Conservation (phyloP, 1,284 basidiomycete genomes). For the Leucoagaricus sp. region DNA sequence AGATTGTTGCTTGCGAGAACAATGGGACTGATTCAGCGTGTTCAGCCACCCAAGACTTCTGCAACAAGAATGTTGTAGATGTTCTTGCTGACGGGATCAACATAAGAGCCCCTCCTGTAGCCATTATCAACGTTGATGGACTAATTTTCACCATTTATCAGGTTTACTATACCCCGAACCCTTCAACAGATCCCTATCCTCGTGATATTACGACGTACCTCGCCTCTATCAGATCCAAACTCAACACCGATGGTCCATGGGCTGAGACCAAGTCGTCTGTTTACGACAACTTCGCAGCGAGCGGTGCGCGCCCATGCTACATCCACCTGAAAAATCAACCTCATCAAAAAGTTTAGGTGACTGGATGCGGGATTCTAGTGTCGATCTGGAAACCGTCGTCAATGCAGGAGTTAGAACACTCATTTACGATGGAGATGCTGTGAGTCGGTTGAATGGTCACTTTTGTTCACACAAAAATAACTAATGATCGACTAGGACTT, state of each 20-base stretch:
- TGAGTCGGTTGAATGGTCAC: slow-evolving; percentile 26
- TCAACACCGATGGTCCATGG: slow-evolving; percentile 56
- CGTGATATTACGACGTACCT: slow-evolving; percentile 49
- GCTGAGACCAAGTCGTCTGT: slow-evolving; percentile 44
- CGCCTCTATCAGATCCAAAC: slow-evolving; percentile 35
- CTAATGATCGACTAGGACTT: slow-evolving; percentile 42
- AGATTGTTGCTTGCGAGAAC: slow-evolving; percentile 55
- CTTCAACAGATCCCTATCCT: slow-evolving; percentile 55
- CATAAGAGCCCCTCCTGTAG: slow-evolving; percentile 22
- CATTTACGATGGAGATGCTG: slow-evolving; percentile 59
- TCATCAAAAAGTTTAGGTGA: slow-evolving; percentile 38
- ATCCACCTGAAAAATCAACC: background rate
- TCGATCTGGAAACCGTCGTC: slow-evolving; percentile 57
- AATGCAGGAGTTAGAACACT: slow-evolving; percentile 52
- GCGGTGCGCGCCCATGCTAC: slow-evolving; percentile 32
- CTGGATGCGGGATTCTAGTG: slow-evolving; percentile 62
- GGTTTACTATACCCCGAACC: slow-evolving; percentile 54
- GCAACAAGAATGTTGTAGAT: slow-evolving; percentile 53
- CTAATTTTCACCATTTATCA: slow-evolving; percentile 16
- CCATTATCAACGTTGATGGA: background rate
- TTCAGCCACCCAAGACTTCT: slow-evolving; percentile 55
- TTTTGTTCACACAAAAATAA: background rate
- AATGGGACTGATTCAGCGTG: slow-evolving; percentile 49
- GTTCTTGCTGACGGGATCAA: slow-evolving; percentile 49
- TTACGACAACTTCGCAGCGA: slow-evolving; percentile 55